Evolutionary conservation across 1,284 basidiomycete genomes (phyloP), one percentile per base, ranked within the genome.

Genomic region (Boletus smithii): DNA sequence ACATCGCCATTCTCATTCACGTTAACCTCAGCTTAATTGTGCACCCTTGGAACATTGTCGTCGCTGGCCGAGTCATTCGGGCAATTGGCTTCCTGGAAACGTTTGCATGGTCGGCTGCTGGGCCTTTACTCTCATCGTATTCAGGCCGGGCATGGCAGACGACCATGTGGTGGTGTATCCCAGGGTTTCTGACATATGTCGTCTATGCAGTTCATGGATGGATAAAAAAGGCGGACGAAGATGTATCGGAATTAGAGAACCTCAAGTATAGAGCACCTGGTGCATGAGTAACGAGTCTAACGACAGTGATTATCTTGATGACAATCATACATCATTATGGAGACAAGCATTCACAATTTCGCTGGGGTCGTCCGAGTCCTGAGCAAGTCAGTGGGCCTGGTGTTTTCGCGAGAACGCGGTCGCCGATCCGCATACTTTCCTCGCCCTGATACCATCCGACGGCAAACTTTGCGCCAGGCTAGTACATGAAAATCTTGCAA

Each of bases 241-340:
- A 70, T 29, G 70, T 84, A n/a, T 64, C 67, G 3, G 68, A 72
- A 39, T 61, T 84, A 29, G 76, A 83, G 57, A 65, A 62, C n/a
- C 64, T 82, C 62, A 74, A 68, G 55, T 84, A 84, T 51, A 55
- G 56, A 8, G 74, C 79, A 9, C 73, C 71, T 30, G 76, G 81
- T 2, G 79, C 81, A 44, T 83, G 62, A 70, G 26, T 18, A 23
- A 8, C 17, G 10, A 18, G 9, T 9, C 14, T 11, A 30, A 14
- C 11, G 29, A 30, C n/a, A n/a, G n/a, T n/a, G n/a, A n/a, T n/a
- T n/a, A n/a, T n/a, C n/a, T n/a, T n/a, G n/a, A n/a, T n/a, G n/a
- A n/a, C n/a, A n/a, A n/a, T n/a, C n/a, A n/a, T n/a, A n/a, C n/a
- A n/a, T n/a, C n/a, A n/a, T n/a, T n/a, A n/a, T n/a, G n/a, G n/a